Percentiles rank a stretch among this genome's conserved stretches.
phyloP scores from a whole-genome alignment of 805 yeast genomes.

The Saccharomycopsis malanga region DNA sequence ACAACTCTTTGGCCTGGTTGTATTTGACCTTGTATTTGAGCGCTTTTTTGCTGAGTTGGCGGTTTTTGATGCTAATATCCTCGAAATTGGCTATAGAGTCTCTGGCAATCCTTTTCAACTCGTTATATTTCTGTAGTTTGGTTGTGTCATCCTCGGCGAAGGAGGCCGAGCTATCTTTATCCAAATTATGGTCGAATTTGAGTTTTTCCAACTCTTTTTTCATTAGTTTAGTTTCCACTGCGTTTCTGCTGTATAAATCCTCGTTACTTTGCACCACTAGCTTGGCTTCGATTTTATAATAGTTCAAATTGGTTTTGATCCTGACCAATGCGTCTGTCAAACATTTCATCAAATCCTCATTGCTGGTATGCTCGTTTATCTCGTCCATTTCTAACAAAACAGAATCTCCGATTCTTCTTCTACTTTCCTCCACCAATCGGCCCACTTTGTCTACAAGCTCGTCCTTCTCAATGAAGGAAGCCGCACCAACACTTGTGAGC shows the following conservation, averaged over 20 bases:
- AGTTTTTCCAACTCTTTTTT: slow-evolving; percentile 30
- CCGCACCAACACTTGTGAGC: not conserved
- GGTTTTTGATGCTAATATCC: slow-evolving; percentile 5
- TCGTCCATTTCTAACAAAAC: not conserved
- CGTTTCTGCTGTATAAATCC: slow-evolving; percentile 28
- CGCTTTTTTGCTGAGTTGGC: slow-evolving; percentile 16
- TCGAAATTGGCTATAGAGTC: slow-evolving; percentile 13
- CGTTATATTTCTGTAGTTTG: slow-evolving; percentile 10
- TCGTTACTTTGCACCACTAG: slow-evolving; percentile 13
- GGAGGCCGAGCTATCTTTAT: not conserved
- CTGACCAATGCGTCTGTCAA: slow-evolving; percentile 11
- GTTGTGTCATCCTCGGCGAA: slow-evolving; percentile 1
- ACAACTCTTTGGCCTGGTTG: slow-evolving; percentile 14
- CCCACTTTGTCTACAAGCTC: slow-evolving; percentile 9
- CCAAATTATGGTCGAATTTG: slow-evolving; percentile 6
- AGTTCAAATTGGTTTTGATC: slow-evolving; percentile 8
- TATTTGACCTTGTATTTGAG: slow-evolving; percentile 21
- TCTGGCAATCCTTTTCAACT: slow-evolving; percentile 11
- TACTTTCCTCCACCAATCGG: slow-evolving; percentile 2
- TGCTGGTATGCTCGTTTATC: not conserved
- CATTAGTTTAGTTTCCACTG: slow-evolving; percentile 40
- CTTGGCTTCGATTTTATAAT: slow-evolving; percentile 16
- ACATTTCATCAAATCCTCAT: slow-evolving; percentile 4
- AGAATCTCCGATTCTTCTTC: slow-evolving; percentile 1
- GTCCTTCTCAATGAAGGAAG: slow-evolving; percentile 6